A percentile compares a stretch with the other conserved stretches of the same genome.
Evolutionary conservation across 176 grass and related monocot species (phyloP).

Genomic region (Oryza meyeriana): DNA sequence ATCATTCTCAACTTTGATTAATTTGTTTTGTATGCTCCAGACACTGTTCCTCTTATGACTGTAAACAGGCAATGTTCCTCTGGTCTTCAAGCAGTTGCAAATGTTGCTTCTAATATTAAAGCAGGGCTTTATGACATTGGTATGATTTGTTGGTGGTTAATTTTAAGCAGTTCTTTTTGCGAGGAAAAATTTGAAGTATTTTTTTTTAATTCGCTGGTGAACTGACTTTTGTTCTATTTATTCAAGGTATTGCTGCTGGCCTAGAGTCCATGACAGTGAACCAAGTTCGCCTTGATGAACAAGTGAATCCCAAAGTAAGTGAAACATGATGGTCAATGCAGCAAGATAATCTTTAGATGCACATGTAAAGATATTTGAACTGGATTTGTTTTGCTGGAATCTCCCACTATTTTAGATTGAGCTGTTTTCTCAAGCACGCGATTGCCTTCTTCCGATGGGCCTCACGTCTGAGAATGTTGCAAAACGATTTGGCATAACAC

Average conservation of each 20-base stretch:
- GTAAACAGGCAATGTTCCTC: conserved; percentile 90
- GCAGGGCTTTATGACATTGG: conserved; percentile 82
- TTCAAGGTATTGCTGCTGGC: conserved; percentile 86
- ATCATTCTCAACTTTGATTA: not conserved
- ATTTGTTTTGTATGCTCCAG: conserved; percentile 45
- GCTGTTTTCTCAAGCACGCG: conserved; percentile 80
- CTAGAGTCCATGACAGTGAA: conserved; percentile 86
- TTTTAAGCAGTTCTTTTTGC: not conserved
- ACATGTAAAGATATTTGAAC: conserved; percentile 20
- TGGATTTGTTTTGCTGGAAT: conserved; percentile 17
- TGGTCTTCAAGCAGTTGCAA: conserved; percentile 92
- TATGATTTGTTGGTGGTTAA: conserved; percentile 22
- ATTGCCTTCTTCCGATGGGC: conserved; percentile 94
- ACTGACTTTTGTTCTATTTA: conserved; percentile 24
- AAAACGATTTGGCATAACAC: conserved; percentile 74
- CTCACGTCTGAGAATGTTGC: conserved; percentile 96
- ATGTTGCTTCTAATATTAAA: conserved; percentile 85
- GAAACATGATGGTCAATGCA: conserved; percentile 6
- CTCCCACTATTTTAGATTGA: conserved; percentile 51
- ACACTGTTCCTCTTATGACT: conserved; percentile 89
- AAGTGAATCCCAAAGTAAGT: conserved; percentile 78
- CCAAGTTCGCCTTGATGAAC: conserved; percentile 31
- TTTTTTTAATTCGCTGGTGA: conserved; percentile 20
- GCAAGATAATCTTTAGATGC: not conserved
- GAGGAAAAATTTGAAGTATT: not conserved